Percentiles rank a stretch among this genome's conserved stretches.
These are phyloP conservation scores for Trichoderma sp. DNA, from an alignment of 2,329 filamentous ascomycete genomes.

Conservation along the genomic window DNA sequence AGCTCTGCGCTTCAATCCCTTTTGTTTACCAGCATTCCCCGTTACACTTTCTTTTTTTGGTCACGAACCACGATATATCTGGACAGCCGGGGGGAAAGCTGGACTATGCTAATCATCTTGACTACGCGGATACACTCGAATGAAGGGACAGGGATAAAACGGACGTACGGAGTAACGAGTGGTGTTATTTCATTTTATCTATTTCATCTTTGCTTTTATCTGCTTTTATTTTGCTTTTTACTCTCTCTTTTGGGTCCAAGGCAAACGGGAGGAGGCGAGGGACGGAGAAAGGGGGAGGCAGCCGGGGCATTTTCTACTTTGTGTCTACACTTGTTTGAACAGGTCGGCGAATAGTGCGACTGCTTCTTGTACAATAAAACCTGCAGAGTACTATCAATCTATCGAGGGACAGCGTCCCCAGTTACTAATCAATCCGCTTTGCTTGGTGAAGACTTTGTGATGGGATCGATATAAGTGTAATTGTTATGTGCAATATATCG, in stretches of 20 bases:
- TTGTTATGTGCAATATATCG: no score
- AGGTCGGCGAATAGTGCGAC: neutral
- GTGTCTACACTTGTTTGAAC: neutral
- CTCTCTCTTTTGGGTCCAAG: neutral
- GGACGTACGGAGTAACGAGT: constrained; percentile 22
- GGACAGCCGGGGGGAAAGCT: constrained; percentile 2
- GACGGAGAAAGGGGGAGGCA: neutral
- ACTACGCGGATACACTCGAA: constrained; percentile 23
- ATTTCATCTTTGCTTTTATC: neutral
- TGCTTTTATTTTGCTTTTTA: neutral
- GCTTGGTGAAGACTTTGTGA: neutral
- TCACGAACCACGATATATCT: constrained; percentile 18
- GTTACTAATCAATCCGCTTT: neutral
- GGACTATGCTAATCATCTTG: constrained; percentile 20
- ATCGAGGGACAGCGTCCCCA: constrained; percentile 3
- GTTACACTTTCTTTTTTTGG: constrained; percentile 18
- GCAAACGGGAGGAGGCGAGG: neutral
- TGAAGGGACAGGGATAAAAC: constrained; percentile 21
- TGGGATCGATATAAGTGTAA: neutral
- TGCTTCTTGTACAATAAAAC: constrained; percentile 18
- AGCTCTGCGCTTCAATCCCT: constrained; percentile 10
- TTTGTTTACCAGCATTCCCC: constrained; percentile 17
- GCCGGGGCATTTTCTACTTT: neutral
- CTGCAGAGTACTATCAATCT: constrained; percentile 11
- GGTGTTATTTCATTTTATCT: neutral